phyloP scores from a whole-genome alignment of 2,329 filamentous ascomycete genomes.

The Chaetomium globosum region DNA sequence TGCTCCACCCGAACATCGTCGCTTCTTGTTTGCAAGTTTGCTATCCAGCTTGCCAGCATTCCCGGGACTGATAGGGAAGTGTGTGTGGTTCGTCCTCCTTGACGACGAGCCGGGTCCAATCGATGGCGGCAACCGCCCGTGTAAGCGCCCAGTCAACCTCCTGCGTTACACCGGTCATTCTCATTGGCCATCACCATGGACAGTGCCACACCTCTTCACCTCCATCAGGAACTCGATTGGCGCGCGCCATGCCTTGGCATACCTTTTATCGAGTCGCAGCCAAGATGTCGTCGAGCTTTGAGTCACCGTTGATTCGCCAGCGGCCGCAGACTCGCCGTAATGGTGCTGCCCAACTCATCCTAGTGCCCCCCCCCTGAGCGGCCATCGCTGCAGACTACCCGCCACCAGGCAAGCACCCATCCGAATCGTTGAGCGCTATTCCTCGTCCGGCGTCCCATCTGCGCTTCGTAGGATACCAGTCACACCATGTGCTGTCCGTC shows the following conservation, averaged over 20 bases:
- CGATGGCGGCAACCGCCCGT: conserved; percentile 26
- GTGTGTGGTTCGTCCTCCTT: conserved; percentile 24
- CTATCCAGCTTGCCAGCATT: neutral
- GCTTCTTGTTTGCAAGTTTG: conserved; percentile 3
- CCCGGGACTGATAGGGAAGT: conserved; percentile 4
- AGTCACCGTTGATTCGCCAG: conserved; percentile 34
- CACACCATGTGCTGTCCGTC: conserved; percentile 27
- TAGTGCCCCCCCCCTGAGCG: conserved; percentile 23
- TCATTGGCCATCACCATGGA: conserved; percentile 34
- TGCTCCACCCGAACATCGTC: neutral
- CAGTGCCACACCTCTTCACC: conserved; percentile 23
- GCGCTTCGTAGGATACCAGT: conserved; percentile 28
- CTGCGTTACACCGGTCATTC: conserved; percentile 19
- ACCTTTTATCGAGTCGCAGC: conserved; percentile 32
- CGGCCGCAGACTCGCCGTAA: conserved; percentile 20
- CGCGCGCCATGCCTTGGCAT: conserved; percentile 38
- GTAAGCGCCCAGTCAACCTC: conserved; percentile 37
- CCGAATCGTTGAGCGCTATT: conserved; percentile 10
- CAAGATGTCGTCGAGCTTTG: conserved; percentile 5
- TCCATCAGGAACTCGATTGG: conserved; percentile 32
- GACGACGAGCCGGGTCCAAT: conserved; percentile 30
- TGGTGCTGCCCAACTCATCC: conserved; percentile 32
- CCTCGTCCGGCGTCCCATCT: conserved; percentile 26
- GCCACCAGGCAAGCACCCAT: conserved; percentile 17
- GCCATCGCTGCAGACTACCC: conserved; percentile 27